phyloP scores from a whole-genome alignment of 129 eudicot species.

The Escallonia herrerae region DNA sequence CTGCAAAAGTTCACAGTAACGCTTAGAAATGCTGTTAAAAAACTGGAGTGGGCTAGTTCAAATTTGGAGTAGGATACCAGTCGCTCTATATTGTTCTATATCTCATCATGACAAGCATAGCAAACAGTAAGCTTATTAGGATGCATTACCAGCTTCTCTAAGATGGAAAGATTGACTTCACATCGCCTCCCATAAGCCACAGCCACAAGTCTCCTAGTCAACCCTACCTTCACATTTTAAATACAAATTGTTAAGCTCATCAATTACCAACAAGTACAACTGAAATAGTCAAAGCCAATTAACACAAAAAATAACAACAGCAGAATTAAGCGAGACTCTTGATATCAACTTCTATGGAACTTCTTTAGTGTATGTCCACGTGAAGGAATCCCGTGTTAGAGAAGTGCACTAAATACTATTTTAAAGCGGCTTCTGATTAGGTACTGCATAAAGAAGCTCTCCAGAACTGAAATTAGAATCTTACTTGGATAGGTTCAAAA shows the following conservation, averaged over 20 bases:
- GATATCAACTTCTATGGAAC: neutral
- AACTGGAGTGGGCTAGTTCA: too few relatives aligned
- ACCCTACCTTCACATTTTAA: slow-evolving; percentile 57
- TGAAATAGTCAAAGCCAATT: too few relatives aligned
- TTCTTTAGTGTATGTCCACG: neutral
- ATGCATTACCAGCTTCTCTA: slow-evolving; percentile 67
- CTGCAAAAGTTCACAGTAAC: too few relatives aligned
- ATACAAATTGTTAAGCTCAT: slow-evolving; percentile 7
- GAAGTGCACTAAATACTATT: too few relatives aligned
- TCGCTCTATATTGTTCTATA: neutral
- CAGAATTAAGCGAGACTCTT: neutral
- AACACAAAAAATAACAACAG: neutral
- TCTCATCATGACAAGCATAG: slow-evolving; percentile 9
- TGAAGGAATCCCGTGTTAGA: neutral
- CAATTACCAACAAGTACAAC: neutral
- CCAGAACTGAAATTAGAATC: too few relatives aligned
- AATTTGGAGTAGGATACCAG: too few relatives aligned
- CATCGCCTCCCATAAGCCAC: slow-evolving; percentile 85
- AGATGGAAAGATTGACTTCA: slow-evolving; percentile 64
- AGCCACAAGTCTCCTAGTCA: slow-evolving; percentile 69
- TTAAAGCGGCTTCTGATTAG: too few relatives aligned
- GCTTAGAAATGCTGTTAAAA: too few relatives aligned
- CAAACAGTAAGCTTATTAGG: neutral
- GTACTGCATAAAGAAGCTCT: too few relatives aligned
- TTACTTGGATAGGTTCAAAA: too few relatives aligned